These are phyloP conservation scores for Chloranthus sessilifolius DNA, from an alignment of 164 flowering plant species.

Conservation along the genomic window DNA sequence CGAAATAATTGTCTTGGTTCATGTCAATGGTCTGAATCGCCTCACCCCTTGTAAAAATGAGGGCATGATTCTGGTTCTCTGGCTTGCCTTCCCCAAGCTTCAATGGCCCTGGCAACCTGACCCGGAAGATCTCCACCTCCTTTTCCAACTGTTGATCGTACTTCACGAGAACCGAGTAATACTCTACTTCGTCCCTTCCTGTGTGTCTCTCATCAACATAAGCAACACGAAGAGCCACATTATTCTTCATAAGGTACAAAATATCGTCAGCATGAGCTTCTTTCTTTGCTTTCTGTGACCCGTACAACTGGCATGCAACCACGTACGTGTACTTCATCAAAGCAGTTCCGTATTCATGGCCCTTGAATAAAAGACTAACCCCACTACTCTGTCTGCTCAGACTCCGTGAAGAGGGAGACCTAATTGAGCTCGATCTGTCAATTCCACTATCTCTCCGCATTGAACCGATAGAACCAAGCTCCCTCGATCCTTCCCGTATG, in stretches of 20 bases:
- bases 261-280: conserved; percentile 80
- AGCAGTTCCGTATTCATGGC: conserved; percentile 69
- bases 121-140: conserved; percentile 86
- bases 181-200: conserved; percentile 61
- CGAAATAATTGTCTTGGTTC: conserved; percentile 95
- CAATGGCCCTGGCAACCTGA: conserved; percentile 81
- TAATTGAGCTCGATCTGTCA: conserved; percentile 24
- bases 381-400: conserved; percentile 41
- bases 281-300: conserved; percentile 61
- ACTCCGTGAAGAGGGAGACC: conserved; percentile 26
- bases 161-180: conserved; percentile 89
- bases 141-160: conserved; percentile 58
- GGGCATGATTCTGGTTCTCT: conserved; percentile 94
- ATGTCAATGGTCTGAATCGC: conserved; percentile 96
- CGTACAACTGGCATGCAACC: conserved; percentile 85
- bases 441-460: conserved; percentile 18
- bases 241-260: conserved; percentile 60
- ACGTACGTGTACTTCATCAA: conserved; percentile 89
- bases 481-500: conserved; percentile 53
- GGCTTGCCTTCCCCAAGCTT: conserved; percentile 97
- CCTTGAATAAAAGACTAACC: conserved; percentile 58
- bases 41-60: conserved; percentile 92
- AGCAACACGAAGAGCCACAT: conserved; percentile 93
- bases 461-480: conserved; percentile 46
- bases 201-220: conserved; percentile 74